Percentiles rank a stretch among this genome's conserved stretches.
Evolutionary conservation across 1,139 yeast genomes (phyloP).

Genomic region (Lipomyces yarrowii): DNA sequence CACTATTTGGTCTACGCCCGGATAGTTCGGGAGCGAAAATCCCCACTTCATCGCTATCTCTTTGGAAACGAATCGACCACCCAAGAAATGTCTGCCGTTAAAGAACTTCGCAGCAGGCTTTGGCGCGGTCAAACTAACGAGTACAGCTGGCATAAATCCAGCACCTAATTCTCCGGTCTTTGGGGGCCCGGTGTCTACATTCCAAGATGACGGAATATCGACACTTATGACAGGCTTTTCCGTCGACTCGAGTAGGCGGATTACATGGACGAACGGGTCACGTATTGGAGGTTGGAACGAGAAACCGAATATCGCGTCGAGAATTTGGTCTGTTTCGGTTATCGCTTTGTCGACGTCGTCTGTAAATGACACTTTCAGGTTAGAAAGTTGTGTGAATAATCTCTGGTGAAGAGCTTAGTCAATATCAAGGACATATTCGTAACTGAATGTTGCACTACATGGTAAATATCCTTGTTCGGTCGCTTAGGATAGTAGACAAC

Average conservation of each 20-base stretch:
- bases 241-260: slow-evolving; percentile 52
- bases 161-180: slow-evolving; percentile 47
- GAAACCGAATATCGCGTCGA: slow-evolving; percentile 91
- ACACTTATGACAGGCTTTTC: slow-evolving; percentile 60
- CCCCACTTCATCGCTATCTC: slow-evolving; percentile 72
- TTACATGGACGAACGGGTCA: slow-evolving; percentile 68
- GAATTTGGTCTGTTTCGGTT: slow-evolving; percentile 48
- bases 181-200: slow-evolving; percentile 82
- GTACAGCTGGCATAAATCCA: slow-evolving; percentile 56
- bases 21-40: slow-evolving; percentile 61
- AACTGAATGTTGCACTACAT: slow-evolving; percentile 8
- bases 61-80: slow-evolving; percentile 79
- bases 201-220: slow-evolving; percentile 97
- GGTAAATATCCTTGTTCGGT: slow-evolving; percentile 43
- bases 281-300: slow-evolving; percentile 89
- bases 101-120: slow-evolving; percentile 75
- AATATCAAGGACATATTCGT: neutral
- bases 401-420: slow-evolving; percentile 33
- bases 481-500: slow-evolving; percentile 52
- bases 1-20: slow-evolving; percentile 53
- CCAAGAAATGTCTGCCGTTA: slow-evolving; percentile 67
- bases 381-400: slow-evolving; percentile 61
- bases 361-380: slow-evolving; percentile 54
- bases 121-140: slow-evolving; percentile 90
- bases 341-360: slow-evolving; percentile 41